A percentile compares a stretch with the other conserved stretches of the same genome.
Conservation (phyloP, 495 filamentous ascomycete species). For the Thermochaetoides thermophila region DNA sequence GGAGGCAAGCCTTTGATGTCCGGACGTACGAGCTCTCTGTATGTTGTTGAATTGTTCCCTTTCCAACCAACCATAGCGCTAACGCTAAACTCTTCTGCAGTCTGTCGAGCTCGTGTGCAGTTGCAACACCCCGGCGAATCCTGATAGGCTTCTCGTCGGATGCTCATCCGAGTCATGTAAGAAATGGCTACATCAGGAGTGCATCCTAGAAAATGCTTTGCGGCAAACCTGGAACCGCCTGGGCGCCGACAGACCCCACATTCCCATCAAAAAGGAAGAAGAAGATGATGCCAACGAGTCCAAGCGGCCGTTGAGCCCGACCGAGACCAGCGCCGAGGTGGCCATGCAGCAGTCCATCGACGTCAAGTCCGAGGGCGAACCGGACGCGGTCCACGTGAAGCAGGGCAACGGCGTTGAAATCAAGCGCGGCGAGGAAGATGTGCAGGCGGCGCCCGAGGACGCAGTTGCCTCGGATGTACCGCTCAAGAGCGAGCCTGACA, state of each 20-base stretch:
- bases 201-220: constrained; percentile 40
- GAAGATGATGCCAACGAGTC: constrained; percentile 22
- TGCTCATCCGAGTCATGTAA: constrained; percentile 42
- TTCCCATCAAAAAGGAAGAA: constrained; percentile 20
- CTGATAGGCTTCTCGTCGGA: constrained; percentile 42
- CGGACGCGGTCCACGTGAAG: constrained; percentile 18
- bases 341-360: constrained; percentile 31
- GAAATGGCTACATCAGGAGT: constrained; percentile 50
- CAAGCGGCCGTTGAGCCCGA: constrained; percentile 28
- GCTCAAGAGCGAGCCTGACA: constrained; percentile 7
- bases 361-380: constrained; percentile 24
- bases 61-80: not conserved
- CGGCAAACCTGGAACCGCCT: constrained; percentile 29
- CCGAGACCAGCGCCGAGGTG: constrained; percentile 25
- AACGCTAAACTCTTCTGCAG: constrained; percentile 18
- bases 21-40: constrained; percentile 43
- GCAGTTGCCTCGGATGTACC: constrained; percentile 3
- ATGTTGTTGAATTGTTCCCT: constrained; percentile 10
- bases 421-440: constrained; percentile 14
- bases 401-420: too few relatives aligned
- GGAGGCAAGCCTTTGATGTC: constrained; percentile 49
- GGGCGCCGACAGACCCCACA: constrained; percentile 30
- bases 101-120: constrained; percentile 44
- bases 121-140: constrained; percentile 47
- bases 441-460: constrained; percentile 13